Percentiles rank a stretch among this genome's conserved stretches.
These are phyloP conservation scores for Mucor circinelloides DNA, from an alignment of 371 early-diverging fungal genomes.

Conservation along the genomic window DNA sequence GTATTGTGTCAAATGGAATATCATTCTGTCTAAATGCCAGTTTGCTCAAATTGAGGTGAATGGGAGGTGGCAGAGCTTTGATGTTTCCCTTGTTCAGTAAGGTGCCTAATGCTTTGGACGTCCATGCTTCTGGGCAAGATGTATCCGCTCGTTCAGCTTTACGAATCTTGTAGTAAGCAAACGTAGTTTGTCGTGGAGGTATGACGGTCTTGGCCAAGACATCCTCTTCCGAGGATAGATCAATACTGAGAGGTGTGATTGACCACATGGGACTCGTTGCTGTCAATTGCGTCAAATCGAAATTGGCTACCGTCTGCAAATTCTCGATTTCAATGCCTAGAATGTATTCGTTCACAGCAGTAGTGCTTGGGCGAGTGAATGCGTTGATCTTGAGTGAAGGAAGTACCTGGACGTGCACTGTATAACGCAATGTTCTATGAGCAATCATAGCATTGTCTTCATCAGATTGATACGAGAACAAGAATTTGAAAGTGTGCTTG, in stretches of 20 bases:
- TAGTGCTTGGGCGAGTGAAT: constrained; percentile 86
- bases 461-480: constrained; percentile 73
- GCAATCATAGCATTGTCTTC: constrained; percentile 67
- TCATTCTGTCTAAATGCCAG: constrained; percentile 44
- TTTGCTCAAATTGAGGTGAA: constrained; percentile 41
- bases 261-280: constrained; percentile 76
- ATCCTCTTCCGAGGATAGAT: constrained; percentile 33
- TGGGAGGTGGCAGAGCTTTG: constrained; percentile 28
- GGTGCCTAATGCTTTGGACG: constrained; percentile 46
- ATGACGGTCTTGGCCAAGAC: constrained; percentile 44
- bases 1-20: constrained; percentile 49
- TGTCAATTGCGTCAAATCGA: constrained; percentile 72
- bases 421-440: constrained; percentile 68
- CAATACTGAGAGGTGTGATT: constrained; percentile 58
- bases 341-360: constrained; percentile 75
- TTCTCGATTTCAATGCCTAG: constrained; percentile 90
- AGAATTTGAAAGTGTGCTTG: constrained; percentile 74
- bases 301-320: constrained; percentile 60
- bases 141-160: constrained; percentile 15
- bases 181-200: constrained; percentile 64
- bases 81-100: constrained; percentile 37
- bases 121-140: constrained; percentile 54
- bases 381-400: constrained; percentile 92
- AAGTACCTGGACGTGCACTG: constrained; percentile 64
- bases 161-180: constrained; percentile 64